These are phyloP conservation scores for Boehmeria nivea DNA, from an alignment of 306 rosid species.

Conservation along the genomic window DNA sequence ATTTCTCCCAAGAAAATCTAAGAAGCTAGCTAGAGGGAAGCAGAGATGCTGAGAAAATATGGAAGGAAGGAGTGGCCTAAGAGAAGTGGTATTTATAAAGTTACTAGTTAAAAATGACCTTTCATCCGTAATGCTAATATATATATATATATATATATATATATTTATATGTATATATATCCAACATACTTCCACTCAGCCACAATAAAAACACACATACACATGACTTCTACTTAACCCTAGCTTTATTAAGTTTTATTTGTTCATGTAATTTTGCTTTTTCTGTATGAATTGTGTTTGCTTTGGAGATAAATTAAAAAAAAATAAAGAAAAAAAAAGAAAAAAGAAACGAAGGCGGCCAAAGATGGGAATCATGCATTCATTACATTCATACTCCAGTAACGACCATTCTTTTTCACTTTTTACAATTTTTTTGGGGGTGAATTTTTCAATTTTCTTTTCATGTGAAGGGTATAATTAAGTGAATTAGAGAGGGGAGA, in stretches of 20 bases:
- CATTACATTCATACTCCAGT: constrained; percentile 22
- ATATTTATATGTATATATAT: constrained; percentile 32
- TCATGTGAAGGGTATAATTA: constrained; percentile 19
- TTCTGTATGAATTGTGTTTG: neutral
- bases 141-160: too few relatives aligned
- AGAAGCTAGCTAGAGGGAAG: constrained; percentile 17
- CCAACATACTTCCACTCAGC: constrained; percentile 21
- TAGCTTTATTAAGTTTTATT: neutral
- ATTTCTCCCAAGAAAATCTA: constrained; percentile 32
- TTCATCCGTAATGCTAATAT: too few relatives aligned
- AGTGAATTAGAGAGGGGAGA: constrained; percentile 24
- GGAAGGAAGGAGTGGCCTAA: constrained; percentile 41
- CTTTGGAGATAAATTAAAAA: constrained; percentile 30
- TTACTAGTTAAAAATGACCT: constrained; percentile 29
- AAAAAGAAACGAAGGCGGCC: constrained; percentile 18
- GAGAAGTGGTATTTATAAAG: constrained; percentile 64
- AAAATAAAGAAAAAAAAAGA: constrained; percentile 37
- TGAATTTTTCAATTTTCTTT: neutral
- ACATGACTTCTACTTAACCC: too few relatives aligned
- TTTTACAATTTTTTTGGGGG: neutral
- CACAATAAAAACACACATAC: neutral
- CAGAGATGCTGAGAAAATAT: constrained; percentile 47
- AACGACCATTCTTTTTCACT: constrained; percentile 15
- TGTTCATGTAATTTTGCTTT: constrained; percentile 8
- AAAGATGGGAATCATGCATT: constrained; percentile 27